Evolutionary conservation across 345 rosid species (phyloP).

Genomic region (Gossypium anomalum): DNA sequence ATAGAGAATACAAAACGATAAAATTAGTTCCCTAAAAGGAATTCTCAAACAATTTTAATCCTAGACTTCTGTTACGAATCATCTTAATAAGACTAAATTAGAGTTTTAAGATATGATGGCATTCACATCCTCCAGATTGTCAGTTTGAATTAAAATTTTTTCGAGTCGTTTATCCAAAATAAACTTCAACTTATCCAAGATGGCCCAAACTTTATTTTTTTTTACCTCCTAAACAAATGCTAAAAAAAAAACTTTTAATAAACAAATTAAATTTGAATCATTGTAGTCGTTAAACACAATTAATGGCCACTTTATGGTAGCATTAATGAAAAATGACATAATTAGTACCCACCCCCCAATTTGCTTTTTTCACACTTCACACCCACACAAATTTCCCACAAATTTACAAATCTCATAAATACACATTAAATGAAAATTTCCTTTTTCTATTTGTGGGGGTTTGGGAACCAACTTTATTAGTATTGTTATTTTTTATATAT

Average conservation of each 20-base stretch:
- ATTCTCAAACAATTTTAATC: no score
- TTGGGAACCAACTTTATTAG: neutral
- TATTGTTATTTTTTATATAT: no score
- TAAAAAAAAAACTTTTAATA: neutral
- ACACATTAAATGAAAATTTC: neutral
- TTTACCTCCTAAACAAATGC: no score
- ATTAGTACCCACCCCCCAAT: neutral
- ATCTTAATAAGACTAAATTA: no score
- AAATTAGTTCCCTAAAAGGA: no score
- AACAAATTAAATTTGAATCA: neutral
- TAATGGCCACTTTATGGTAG: neutral
- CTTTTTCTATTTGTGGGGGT: neutral
- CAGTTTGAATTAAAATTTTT: fast-evolving
- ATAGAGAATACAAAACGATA: no score
- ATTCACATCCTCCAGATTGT: fast-evolving
- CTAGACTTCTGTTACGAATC: no score
- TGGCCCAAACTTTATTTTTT: no score
- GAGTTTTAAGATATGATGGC: no score
- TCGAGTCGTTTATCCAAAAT: no score
- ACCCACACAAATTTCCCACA: neutral
- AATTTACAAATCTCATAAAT: neutral
- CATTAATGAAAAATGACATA: slow-evolving; percentile 8
- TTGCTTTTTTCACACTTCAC: neutral
- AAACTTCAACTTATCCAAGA: fast-evolving
- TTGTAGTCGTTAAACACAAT: slow-evolving; percentile 3